Conservation (phyloP, 2,329 filamentous ascomycete genomes). For the Microdochium bolleyi region DNA sequence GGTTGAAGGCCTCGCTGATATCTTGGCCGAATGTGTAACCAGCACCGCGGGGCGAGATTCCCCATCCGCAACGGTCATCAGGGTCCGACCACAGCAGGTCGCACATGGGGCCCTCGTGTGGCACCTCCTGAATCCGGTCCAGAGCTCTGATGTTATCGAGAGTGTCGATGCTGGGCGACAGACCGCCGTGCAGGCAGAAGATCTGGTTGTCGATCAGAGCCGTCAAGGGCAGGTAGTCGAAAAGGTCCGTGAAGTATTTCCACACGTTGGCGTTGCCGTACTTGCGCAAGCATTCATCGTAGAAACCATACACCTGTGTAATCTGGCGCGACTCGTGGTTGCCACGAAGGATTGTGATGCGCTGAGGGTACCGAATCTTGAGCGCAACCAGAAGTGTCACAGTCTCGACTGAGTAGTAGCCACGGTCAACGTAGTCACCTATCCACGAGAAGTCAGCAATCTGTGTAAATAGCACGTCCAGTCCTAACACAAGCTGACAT, state of each 20-base stretch:
- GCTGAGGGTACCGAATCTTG: conserved; percentile 95
- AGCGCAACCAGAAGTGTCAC: conserved; percentile 92
- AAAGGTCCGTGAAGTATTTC: conserved; percentile 98
- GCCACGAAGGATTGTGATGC: conserved; percentile 96
- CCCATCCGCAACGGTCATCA: conserved; percentile 93
- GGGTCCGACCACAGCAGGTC: conserved; percentile 97
- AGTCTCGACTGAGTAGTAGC: conserved; percentile 98
- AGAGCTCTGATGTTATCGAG: conserved; percentile 92
- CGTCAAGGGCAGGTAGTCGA: conserved; percentile 95
- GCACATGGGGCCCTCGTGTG: conserved; percentile 97
- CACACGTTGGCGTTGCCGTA: conserved; percentile 99
- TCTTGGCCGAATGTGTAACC: conserved; percentile 96
- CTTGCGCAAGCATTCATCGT: conserved; percentile 97
- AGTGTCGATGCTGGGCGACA: conserved; percentile 93
- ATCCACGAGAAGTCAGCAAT: conserved; percentile 7
- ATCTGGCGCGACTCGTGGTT: conserved; percentile 99
- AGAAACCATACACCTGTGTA: conserved; percentile 98
- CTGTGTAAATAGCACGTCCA: too few species aligned
- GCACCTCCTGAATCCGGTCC: conserved; percentile 96
- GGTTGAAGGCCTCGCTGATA: conserved; percentile 97
- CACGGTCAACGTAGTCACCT: conserved; percentile 98
- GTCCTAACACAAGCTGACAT: too few species aligned
- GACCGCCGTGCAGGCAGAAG: conserved; percentile 94
- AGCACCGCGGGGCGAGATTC: conserved; percentile 87
- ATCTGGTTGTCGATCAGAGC: conserved; percentile 99